These are phyloP conservation scores for Takashimella tepidaria DNA, from an alignment of 1,284 basidiomycete species.

Conservation along the genomic window DNA sequence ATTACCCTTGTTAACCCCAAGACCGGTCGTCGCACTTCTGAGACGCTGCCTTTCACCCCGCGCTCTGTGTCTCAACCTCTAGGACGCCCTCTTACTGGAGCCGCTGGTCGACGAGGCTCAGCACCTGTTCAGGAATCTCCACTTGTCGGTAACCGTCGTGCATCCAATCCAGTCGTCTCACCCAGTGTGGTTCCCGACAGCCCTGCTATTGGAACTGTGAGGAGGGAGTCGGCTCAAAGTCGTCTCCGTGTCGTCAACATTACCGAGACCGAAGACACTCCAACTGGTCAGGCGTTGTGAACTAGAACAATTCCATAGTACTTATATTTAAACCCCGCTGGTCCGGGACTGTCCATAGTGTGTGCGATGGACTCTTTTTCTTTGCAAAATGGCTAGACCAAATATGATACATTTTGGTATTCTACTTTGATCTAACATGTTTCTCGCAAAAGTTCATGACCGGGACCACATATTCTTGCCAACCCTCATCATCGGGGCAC, in stretches of 20 bases:
- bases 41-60: constrained; percentile 16
- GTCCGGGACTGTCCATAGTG: not conserved
- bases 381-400: not conserved
- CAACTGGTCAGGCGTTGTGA: not conserved
- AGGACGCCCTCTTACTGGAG: constrained; percentile 17
- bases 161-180: not conserved
- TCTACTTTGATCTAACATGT: constrained; percentile 6
- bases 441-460: constrained; percentile 20
- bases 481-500: constrained; percentile 16
- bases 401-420: not conserved
- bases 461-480: constrained; percentile 23
- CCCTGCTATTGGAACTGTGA: not conserved
- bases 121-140: constrained; percentile 2
- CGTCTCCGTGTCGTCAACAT: not conserved
- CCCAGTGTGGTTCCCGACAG: not conserved
- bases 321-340: not conserved
- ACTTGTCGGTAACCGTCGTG: not conserved
- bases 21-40: constrained; percentile 14
- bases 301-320: too few species aligned
- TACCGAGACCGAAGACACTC: not conserved
- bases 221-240: not conserved
- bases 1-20: constrained; percentile 19
- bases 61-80: constrained; percentile 22
- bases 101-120: constrained; percentile 14
- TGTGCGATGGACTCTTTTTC: not conserved